Evolutionary conservation across 2,329 filamentous ascomycete species (phyloP), one percentile per base, ranked within the genome.

Genomic region (Phyllachora maydis): DNA sequence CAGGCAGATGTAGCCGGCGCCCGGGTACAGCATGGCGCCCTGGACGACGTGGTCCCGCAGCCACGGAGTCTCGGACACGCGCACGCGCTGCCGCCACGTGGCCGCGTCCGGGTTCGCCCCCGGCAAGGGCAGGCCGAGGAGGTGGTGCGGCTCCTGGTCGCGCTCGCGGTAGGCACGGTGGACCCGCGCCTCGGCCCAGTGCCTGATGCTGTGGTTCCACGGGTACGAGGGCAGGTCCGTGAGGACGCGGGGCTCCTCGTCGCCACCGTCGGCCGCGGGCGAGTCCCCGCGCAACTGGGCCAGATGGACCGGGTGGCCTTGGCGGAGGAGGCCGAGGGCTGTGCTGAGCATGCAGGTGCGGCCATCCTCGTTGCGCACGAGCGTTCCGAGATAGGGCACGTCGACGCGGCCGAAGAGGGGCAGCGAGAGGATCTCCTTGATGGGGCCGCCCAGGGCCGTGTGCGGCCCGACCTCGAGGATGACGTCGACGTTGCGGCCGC

Each of bases 41-140:
- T 32, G 31, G 19, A 43, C 25, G 34, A 40, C 14, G 24, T 62
- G 56, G 26, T 61, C 51, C 1, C 37, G 35, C 4, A 60, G 30
- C 59, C 59, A 63, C 0, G 52, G 50, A 2, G 41, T 38, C 4
- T 50, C 44, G 7, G 47, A 38, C 0, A 50, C 25, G 1, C 44
- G 41, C 7, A 59, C 38, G 11, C 54, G 38, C 22, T 55, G 54
- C 10, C 56, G 43, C 59, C 59, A 63, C 6, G 33, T 27, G 3
- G 43, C 42, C 3, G 38, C 32, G 7, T 40, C 23, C 2, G 41
- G 37, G 17, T 40, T 38, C 31, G 34, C 38, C 12, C 42, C 40
- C 3, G 30, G 16, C 7, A 31, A 24, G 4, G 24, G 33, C 6
- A 23, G 30, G 3, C 43, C 43, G 3, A 50, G 35, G 3, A 39